phyloP scores from a whole-genome alignment of 495 filamentous ascomycete genomes.

The Talaromyces nanjingensis region DNA sequence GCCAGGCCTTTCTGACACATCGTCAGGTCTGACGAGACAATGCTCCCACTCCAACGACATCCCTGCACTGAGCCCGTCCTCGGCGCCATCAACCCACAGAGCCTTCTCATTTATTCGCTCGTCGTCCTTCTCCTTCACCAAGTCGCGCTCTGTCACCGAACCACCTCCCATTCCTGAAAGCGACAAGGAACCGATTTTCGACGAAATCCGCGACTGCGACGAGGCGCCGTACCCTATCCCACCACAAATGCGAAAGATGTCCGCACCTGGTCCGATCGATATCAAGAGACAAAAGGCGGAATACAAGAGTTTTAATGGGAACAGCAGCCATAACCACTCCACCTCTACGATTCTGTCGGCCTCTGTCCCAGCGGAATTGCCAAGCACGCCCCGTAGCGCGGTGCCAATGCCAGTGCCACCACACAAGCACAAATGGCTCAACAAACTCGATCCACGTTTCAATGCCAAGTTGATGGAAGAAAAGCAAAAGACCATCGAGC shows the following conservation, averaged over 20 bases:
- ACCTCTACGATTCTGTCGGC: background rate
- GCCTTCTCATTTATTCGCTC: slow-evolving; percentile 7
- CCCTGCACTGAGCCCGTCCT: background rate
- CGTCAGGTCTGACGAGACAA: slow-evolving; percentile 1
- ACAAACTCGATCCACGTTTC: slow-evolving; percentile 10
- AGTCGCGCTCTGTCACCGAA: background rate
- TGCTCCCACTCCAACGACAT: slow-evolving; percentile 2
- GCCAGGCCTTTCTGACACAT: background rate
- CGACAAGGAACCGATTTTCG: slow-evolving; percentile 10
- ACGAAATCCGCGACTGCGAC: slow-evolving; percentile 10
- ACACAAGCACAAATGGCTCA: slow-evolving; percentile 10
- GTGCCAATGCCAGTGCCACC: background rate
- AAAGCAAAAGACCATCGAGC: background rate
- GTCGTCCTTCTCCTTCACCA: slow-evolving; percentile 3
- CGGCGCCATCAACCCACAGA: background rate
- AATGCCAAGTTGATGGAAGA: slow-evolving; percentile 8
- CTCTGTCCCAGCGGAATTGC: background rate
- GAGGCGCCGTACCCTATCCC: slow-evolving; percentile 8
- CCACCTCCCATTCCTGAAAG: slow-evolving; percentile 5
- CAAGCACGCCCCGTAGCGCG: background rate
- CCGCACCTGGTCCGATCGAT: background rate
- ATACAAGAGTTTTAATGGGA: background rate
- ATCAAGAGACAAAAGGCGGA: background rate
- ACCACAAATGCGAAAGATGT: background rate
- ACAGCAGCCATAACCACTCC: background rate